Evolutionary conservation across 768 basidiomycete genomes (phyloP), one percentile per base, ranked within the genome.

Genomic region (Floccularia luteovirens): DNA sequence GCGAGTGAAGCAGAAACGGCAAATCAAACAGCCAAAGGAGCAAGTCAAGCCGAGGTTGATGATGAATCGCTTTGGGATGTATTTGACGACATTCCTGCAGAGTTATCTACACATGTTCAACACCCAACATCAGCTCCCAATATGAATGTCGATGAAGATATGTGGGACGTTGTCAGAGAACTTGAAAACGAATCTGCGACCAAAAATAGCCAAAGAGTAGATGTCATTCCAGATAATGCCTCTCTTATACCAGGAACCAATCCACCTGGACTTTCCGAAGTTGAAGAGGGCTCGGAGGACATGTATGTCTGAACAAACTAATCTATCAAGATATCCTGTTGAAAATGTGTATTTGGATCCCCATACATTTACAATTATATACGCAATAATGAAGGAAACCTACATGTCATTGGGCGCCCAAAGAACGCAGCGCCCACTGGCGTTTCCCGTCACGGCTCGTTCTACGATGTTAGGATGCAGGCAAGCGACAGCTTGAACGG

Each of bases 401-500:
- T 34, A 34, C 38, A 49, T 48, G 37, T 54, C 55, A 12, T 38
- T 44, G 6, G 74, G 74, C 22, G 81, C 86, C 89, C 89, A 91
- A 8, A 91, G 60, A 10, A 85, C 74, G 54, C 88, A 90, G 39
- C 83, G 70, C 20, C 89, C 89, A 43, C 78, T 84, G 1, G 58
- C 89, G 51, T 88, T 90, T 16, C 87, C 89, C 32, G 75, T 86
- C 3, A 72, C 88, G 17, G 70, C 82, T 20, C 89, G 73, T 50
- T 85, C 86, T 2, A 86, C 67, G 16, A 86, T 60, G 41, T 54
- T 79, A 0, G 89, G 88, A 55, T 90, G 89, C 11, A 84, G 87
- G 49, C 82, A 85, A 5, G 89, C 87, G n/a, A 90, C 89, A n/a
- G 89, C 87, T 59, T 90, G 89, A 3, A 82, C 81, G 1, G 89